Evolutionary conservation across 108 stramenopile genomes (phyloP), one percentile per base, ranked within the genome.

Genomic region (Phaeodactylum tricornutum): DNA sequence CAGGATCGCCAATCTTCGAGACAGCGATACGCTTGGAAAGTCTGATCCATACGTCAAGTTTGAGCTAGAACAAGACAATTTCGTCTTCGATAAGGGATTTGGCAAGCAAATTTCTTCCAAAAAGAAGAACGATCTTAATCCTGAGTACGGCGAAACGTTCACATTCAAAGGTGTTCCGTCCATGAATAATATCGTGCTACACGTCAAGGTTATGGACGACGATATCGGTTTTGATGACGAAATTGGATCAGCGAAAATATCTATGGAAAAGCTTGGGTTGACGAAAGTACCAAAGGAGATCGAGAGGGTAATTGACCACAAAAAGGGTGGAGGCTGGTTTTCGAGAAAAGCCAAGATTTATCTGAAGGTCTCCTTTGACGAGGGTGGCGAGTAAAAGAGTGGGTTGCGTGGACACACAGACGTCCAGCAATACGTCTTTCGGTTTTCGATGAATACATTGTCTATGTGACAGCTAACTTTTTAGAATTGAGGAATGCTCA

Each of bases 1-100:
- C 35, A 62, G 64, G 35, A 38, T 61, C n/a, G 59, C 58, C 32
- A 54, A 77, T 41, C 45, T 77, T 22, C 19, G 20, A 9, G 70
- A 77, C 33, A 58, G 27, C 23, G 75, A 77, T 62, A 8, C 23
- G 11, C 20, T 77, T 2, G 75, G 75, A 12, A 77, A 61, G 43
- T 42, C 53, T 2, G 75, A 77, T 52, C 70, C 75, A 6, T 77
- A 77, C 42, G 67, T 77, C 45, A 69, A 60, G 43, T 67, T 77
- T 47, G 62, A 54, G 26, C 30, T 71, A 9, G 66, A 71, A 38
- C 61, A 68, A 37, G 69, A 71, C 41, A 52, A 34, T 27, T 29
- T 49, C 40, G 16, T 72, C 3, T 57, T 53, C 25, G 71, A 72
- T 44, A 66, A 72, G 23, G 53, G 53, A n/a, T 62, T 53, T 34